Evolutionary conservation across 2,329 filamentous ascomycete genomes (phyloP).

Genomic region (Dactylellina leptospora): DNA sequence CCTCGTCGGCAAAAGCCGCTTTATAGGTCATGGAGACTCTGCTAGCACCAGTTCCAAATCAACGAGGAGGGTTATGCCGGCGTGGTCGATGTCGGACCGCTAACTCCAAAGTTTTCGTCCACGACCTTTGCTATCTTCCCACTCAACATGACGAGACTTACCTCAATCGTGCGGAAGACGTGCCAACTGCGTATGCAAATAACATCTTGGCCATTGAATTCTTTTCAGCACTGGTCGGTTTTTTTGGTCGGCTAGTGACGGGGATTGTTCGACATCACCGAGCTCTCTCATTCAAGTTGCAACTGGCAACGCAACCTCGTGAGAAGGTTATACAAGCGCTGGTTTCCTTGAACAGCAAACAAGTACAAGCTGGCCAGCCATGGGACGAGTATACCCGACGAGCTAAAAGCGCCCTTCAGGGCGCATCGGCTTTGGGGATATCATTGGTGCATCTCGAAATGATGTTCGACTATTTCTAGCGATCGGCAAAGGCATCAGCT

Average conservation of each 20-base stretch:
- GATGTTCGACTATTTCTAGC: background rate
- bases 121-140: constrained; percentile 63
- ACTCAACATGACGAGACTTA: constrained; percentile 60
- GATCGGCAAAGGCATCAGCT: background rate
- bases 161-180: constrained; percentile 62
- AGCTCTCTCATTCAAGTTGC: constrained; percentile 37
- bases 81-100: constrained; percentile 57
- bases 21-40: constrained; percentile 61
- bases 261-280: constrained; percentile 58
- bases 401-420: background rate
- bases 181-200: constrained; percentile 61
- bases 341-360: constrained; percentile 61
- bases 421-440: background rate
- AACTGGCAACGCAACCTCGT: constrained; percentile 54
- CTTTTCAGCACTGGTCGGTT: constrained; percentile 58
- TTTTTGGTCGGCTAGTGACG: constrained; percentile 60
- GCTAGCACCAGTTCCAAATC: constrained; percentile 63
- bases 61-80: constrained; percentile 65
- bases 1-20: constrained; percentile 62
- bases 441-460: background rate
- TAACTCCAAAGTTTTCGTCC: constrained; percentile 57
- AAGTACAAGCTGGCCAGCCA: constrained; percentile 59
- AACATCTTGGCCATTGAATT: constrained; percentile 59
- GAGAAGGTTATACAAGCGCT: constrained; percentile 57
- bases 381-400: constrained; percentile 61